These are phyloP conservation scores for Colletotrichum spaethianum DNA, from an alignment of 2,329 filamentous ascomycete genomes.

Conservation along the genomic window DNA sequence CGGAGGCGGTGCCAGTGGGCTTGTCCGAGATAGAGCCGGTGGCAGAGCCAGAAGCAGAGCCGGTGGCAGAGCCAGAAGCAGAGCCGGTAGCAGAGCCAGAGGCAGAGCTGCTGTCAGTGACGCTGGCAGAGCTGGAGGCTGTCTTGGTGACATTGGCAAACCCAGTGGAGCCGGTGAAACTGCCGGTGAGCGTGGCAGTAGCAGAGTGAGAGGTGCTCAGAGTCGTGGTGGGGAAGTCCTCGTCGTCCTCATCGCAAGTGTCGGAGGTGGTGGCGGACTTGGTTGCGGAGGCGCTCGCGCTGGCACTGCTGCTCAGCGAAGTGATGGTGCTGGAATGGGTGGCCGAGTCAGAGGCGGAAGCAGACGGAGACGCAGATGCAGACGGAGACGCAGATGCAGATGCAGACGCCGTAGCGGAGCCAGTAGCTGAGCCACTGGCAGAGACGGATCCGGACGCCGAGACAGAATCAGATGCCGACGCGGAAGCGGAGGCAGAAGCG, in stretches of 20 bases:
- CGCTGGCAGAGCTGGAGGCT: slow-evolving; percentile 34
- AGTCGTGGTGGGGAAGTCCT: slow-evolving; percentile 15
- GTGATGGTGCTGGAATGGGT: slow-evolving; percentile 12
- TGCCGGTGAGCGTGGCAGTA: slow-evolving; percentile 28
- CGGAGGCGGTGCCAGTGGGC: slow-evolving; percentile 1
- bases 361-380: slow-evolving; percentile 18
- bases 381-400: slow-evolving; percentile 15
- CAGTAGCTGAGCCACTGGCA: neutral
- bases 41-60: slow-evolving; percentile 15
- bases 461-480: slow-evolving; percentile 2
- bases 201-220: slow-evolving; percentile 4
- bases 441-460: slow-evolving; percentile 18
- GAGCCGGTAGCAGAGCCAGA: neutral
- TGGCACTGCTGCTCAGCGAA: slow-evolving; percentile 12
- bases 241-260: slow-evolving; percentile 38
- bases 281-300: slow-evolving; percentile 20
- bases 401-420: slow-evolving; percentile 12
- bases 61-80: neutral
- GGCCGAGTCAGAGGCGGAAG: slow-evolving; percentile 22
- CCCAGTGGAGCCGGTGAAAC: slow-evolving; percentile 24
- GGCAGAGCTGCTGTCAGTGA: slow-evolving; percentile 34
- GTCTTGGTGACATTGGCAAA: slow-evolving; percentile 19
- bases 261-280: slow-evolving; percentile 25
- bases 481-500: neutral
- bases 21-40: slow-evolving; percentile 8